phyloP scores from a whole-genome alignment of 768 basidiomycete species.

The Mycena pura region DNA sequence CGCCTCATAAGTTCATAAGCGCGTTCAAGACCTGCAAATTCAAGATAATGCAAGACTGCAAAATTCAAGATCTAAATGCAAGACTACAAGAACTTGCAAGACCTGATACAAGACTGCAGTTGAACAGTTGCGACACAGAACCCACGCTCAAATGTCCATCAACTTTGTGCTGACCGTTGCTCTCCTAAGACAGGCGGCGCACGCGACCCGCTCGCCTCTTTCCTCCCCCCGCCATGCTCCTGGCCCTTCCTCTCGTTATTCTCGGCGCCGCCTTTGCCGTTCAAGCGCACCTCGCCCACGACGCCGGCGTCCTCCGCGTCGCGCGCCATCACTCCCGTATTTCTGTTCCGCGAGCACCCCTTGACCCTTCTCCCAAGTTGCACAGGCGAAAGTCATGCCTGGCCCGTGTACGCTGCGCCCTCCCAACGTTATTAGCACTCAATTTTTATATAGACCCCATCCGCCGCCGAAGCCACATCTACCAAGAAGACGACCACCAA shows the following conservation, averaged over 20 bases:
- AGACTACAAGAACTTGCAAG: too few relatives aligned
- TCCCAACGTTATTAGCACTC: neutral
- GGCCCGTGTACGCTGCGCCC: neutral
- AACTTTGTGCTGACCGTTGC: too few relatives aligned
- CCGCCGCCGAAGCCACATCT: neutral
- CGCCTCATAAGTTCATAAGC: too few relatives aligned
- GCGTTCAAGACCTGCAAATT: too few relatives aligned
- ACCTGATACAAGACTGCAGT: too few relatives aligned
- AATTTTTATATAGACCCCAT: neutral
- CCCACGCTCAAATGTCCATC: too few relatives aligned
- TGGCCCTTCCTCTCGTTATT: conserved; percentile 47
- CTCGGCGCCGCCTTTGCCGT: conserved; percentile 35
- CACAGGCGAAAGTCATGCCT: conserved; percentile 22
- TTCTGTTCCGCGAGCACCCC: conserved; percentile 11
- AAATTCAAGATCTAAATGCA: too few relatives aligned
- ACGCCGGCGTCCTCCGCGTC: conserved; percentile 36
- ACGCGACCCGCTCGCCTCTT: neutral
- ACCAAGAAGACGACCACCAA: neutral
- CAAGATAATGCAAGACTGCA: too few relatives aligned
- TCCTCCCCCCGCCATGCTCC: conserved; percentile 33
- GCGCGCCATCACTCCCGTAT: conserved; percentile 48
- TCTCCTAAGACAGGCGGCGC: neutral
- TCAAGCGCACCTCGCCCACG: conserved; percentile 39
- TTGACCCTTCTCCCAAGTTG: neutral
- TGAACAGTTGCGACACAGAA: too few relatives aligned